A percentile compares a stretch with the other conserved stretches of the same genome.
phyloP scores from a whole-genome alignment of 192 early-diverging fungal genomes.

The Podila epigama region DNA sequence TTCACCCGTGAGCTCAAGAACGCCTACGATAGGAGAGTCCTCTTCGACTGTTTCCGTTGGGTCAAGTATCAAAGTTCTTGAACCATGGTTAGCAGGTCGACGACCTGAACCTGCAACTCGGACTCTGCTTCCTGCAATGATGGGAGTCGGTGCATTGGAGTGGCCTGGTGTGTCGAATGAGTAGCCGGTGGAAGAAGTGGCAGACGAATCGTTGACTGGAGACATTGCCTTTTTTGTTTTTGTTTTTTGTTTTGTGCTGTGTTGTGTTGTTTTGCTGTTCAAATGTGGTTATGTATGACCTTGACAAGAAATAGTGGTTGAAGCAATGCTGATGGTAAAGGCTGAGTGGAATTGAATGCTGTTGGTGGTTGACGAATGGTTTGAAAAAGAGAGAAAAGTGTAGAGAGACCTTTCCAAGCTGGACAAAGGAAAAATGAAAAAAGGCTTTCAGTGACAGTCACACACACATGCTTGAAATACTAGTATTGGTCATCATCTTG shows the following conservation, averaged over 20 bases:
- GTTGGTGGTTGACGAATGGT: too few relatives aligned
- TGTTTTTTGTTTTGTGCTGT: conserved; percentile 7
- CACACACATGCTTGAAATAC: too few relatives aligned
- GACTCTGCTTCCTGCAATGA: neutral
- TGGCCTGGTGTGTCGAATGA: conserved; percentile 9
- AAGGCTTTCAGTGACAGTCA: too few relatives aligned
- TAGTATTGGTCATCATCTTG: too few relatives aligned
- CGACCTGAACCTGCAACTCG: conserved; percentile 13
- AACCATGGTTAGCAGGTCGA: conserved; percentile 37
- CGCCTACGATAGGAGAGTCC: conserved; percentile 39
- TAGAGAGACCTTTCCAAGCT: too few relatives aligned
- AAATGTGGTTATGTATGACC: too few relatives aligned
- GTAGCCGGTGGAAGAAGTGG: neutral
- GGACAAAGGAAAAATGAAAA: too few relatives aligned
- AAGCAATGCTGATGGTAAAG: conserved; percentile 1
- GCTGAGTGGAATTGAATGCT: too few relatives aligned
- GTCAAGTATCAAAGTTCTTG: conserved; percentile 44
- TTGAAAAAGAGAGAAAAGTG: too few relatives aligned
- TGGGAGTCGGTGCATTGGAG: neutral
- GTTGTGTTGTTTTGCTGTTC: conserved; percentile 2
- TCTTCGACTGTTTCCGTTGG: conserved; percentile 28
- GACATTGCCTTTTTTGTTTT: neutral
- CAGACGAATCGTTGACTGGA: neutral
- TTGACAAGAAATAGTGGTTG: too few relatives aligned
- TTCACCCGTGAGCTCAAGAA: conserved; percentile 61